Percentiles rank a stretch among this genome's conserved stretches.
phyloP scores from a whole-genome alignment of 805 yeast genomes.

The Spathaspora gorwiae region DNA sequence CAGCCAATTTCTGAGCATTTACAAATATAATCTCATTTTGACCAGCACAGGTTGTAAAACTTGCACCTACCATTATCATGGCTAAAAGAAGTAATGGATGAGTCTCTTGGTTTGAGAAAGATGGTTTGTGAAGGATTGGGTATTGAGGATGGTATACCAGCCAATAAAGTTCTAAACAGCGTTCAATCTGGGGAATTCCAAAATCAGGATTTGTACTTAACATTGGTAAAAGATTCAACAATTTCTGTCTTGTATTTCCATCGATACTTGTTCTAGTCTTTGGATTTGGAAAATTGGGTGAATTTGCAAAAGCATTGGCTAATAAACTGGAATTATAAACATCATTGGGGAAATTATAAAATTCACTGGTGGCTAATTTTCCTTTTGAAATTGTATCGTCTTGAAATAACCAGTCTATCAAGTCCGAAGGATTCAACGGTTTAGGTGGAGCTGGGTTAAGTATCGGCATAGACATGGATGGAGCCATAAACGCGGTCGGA shows the following conservation, averaged over 20 bases:
- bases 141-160: slow-evolving; percentile 51
- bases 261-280: slow-evolving; percentile 12
- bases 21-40: slow-evolving; percentile 9
- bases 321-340: slow-evolving; percentile 15
- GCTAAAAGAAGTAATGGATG: slow-evolving; percentile 48
- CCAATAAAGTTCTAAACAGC: slow-evolving; percentile 45
- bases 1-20: slow-evolving; percentile 33
- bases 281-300: slow-evolving; percentile 18
- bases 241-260: slow-evolving; percentile 7
- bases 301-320: slow-evolving; percentile 14
- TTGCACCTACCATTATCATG: slow-evolving; percentile 56
- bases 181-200: slow-evolving; percentile 12
- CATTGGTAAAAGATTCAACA: slow-evolving; percentile 13
- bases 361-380: background rate
- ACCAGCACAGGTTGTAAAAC: slow-evolving; percentile 24
- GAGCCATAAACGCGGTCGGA: background rate
- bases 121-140: slow-evolving; percentile 56
- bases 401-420: slow-evolving; percentile 28
- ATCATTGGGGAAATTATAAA: slow-evolving; percentile 8
- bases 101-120: slow-evolving; percentile 44
- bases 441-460: background rate
- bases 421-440: slow-evolving; percentile 22
- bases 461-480: background rate
- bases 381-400: slow-evolving; percentile 12
- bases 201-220: slow-evolving; percentile 14